These are phyloP conservation scores for Aspergillus avenaceus DNA, from an alignment of 495 filamentous ascomycete genomes.

Conservation along the genomic window DNA sequence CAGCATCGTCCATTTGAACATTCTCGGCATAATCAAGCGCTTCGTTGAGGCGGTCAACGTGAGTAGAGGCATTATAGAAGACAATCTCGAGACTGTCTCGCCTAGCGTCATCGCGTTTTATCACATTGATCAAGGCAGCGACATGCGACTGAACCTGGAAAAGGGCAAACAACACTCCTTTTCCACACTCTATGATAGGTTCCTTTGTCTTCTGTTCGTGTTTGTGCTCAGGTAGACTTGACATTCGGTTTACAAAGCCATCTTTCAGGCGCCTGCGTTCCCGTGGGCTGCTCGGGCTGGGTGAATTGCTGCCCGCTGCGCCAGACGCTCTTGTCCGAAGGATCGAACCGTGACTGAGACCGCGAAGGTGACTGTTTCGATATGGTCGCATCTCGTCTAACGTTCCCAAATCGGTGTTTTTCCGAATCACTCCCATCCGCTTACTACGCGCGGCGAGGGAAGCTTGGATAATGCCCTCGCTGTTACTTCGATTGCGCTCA, in stretches of 20 bases:
- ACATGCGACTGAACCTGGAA: conserved; percentile 76
- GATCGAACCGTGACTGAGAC: conserved; percentile 75
- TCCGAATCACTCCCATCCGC: conserved; percentile 83
- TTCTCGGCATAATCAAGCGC: conserved; percentile 64
- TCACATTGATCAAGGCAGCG: conserved; percentile 65
- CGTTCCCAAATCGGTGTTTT: conserved; percentile 68
- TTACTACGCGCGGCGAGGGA: conserved; percentile 54
- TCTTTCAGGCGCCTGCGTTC: conserved; percentile 48
- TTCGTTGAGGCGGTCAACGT: conserved; percentile 70
- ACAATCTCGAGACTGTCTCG: conserved; percentile 72
- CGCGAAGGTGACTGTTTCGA: conserved; percentile 75
- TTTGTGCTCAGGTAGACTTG: conserved; percentile 79
- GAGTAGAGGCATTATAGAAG: conserved; percentile 70
- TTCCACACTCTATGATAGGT: conserved; percentile 72
- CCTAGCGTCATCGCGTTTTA: conserved; percentile 61
- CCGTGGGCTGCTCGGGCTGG: conserved; percentile 54
- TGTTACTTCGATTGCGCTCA: conserved; percentile 85
- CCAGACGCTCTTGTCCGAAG: conserved; percentile 52
- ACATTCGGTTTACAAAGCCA: conserved; percentile 68
- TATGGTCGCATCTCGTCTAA: conserved; percentile 70
- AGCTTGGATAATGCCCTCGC: conserved; percentile 71
- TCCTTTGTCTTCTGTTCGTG: conserved; percentile 55
- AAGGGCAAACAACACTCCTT: conserved; percentile 82
- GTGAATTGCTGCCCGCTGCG: conserved; percentile 47
- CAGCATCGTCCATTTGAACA: conserved; percentile 28